These are phyloP conservation scores for Sindora glabra DNA, from an alignment of 306 rosid genomes.

Conservation along the genomic window DNA sequence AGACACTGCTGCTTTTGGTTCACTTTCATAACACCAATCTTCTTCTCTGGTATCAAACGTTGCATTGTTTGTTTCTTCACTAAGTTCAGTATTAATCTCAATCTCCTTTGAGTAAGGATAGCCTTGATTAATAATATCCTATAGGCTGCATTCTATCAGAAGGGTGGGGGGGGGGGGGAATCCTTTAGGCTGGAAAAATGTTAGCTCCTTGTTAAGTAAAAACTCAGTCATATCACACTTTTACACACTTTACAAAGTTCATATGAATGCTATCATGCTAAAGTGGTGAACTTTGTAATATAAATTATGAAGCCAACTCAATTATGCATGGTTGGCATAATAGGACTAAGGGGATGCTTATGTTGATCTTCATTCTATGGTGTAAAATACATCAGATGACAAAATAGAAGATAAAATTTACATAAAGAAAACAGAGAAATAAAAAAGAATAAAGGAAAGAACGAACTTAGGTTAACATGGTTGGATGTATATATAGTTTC, in stretches of 20 bases:
- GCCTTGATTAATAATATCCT: neutral
- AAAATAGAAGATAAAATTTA: too few species aligned
- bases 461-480: too few species aligned
- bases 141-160: too few species aligned
- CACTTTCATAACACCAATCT: neutral
- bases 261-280: neutral
- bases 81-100: conserved; percentile 1
- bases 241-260: neutral
- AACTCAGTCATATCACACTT: neutral
- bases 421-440: too few species aligned
- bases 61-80: neutral
- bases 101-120: neutral
- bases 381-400: neutral
- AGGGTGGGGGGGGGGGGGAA: neutral
- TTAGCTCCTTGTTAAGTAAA: neutral
- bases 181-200: neutral
- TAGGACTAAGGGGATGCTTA: neutral
- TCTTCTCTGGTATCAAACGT: neutral
- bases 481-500: neutral
- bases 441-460: too few species aligned
- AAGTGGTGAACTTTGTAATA: neutral
- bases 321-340: neutral
- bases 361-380: neutral
- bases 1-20: neutral
- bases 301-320: neutral